phyloP scores from a whole-genome alignment of 306 rosid species.

The Medicago ruthenica region DNA sequence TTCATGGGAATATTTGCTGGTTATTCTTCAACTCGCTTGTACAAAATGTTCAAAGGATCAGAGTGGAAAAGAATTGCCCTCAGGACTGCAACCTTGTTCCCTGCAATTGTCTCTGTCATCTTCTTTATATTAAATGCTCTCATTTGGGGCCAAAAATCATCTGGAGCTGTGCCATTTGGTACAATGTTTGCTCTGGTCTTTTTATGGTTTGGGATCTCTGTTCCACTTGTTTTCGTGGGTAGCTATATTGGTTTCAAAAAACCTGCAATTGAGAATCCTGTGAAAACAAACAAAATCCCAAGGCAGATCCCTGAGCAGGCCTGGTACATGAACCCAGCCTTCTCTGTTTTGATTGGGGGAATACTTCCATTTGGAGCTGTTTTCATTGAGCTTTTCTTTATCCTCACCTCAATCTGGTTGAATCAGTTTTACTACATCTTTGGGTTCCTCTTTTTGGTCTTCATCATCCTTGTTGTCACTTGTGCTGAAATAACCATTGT shows the following conservation, averaged over 20 bases:
- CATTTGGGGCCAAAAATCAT: slow-evolving; percentile 97
- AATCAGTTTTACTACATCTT: slow-evolving; percentile 99
- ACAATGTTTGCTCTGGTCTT: slow-evolving; percentile 97
- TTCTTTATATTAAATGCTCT: slow-evolving; percentile 79
- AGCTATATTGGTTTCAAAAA: slow-evolving; percentile 93
- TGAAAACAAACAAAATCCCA: slow-evolving; percentile 97
- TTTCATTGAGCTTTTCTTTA: slow-evolving; percentile 97
- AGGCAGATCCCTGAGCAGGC: slow-evolving; percentile 99
- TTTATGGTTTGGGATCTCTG: slow-evolving; percentile 97
- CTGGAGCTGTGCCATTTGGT: slow-evolving; percentile 98
- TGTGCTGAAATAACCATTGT: slow-evolving; percentile 96
- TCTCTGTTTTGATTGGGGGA: slow-evolving; percentile 93
- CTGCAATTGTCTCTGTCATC: slow-evolving; percentile 72
- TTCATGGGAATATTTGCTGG: slow-evolving; percentile 99
- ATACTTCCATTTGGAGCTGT: slow-evolving; percentile 98
- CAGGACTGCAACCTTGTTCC: slow-evolving; percentile 83
- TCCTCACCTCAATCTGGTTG: slow-evolving; percentile 98
- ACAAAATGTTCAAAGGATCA: slow-evolving; percentile 91
- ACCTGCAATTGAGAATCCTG: slow-evolving; percentile 96
- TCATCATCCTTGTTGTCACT: slow-evolving; percentile 82
- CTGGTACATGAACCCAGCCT: slow-evolving; percentile 95
- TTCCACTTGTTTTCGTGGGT: slow-evolving; percentile 95
- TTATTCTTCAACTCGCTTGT: slow-evolving; percentile 80
- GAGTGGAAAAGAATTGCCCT: slow-evolving; percentile 91
- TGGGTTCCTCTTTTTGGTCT: slow-evolving; percentile 96